Base-by-base conservation (phyloP, 352 stramenopile species). In the Sclerospora graminicola region DNA sequence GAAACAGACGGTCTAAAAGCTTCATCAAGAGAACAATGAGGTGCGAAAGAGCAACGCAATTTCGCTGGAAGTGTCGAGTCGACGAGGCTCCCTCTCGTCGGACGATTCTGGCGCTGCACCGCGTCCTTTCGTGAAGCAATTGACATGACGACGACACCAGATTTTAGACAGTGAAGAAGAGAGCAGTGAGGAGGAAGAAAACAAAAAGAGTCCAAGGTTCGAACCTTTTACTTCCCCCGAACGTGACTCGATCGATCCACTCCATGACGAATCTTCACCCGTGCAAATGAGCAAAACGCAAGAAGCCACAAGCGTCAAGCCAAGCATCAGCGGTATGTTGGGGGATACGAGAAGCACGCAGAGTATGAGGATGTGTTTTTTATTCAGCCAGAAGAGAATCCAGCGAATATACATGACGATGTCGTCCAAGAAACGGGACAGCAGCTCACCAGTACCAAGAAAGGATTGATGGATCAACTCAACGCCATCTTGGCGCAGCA, bases 361-460 rank as follows among this genome's bases (percentile, higher is more conserved):
- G 62, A 82, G 34, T 68, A 89, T 47, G 50, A 41, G 6, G 81
- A 92, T 37, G 64, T 67, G 3, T 62, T 20, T 7, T 90, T 94
- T 41, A 91, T 94, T 53, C 79, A 94, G 40, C 82, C 82, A 1
- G 82, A 94, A 57, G 80, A 82, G 21, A 74, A 91, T 24, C 59
- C 80, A 14, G 55, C 62, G 19, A 69, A 79, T 11, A 60, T 94
- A 30, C 82, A 80, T 0, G 66, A 91, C 0, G 82, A 94, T 51
- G 73, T 94, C 1, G 56, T 66, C 6, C 51, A 74, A 41, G 64
- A 82, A 43, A 78, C 72, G 16, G 50, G 69, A 8, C 66, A 90
- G 29, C 44, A 27, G 27, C 41, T 78, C 13, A 56, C 51, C 1
- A 56, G 50, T 11, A 57, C 62, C 18, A 69, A 51, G 21, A 26